Conservation (phyloP, 768 basidiomycete genomes). For the Saitozyma sp. region DNA sequence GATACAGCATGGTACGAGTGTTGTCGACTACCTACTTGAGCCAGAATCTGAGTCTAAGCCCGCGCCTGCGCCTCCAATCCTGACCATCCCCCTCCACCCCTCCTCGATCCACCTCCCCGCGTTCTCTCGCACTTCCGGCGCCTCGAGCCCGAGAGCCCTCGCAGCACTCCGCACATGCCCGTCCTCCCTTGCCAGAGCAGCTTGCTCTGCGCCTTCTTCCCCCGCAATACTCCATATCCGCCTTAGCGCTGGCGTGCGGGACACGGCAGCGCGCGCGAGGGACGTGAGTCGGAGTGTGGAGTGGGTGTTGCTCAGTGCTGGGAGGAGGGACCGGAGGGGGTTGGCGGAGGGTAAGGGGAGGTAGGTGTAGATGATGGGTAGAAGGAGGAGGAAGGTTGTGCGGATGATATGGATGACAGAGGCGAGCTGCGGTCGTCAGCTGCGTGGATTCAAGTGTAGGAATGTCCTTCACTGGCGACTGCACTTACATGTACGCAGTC, state of each 20-base stretch:
- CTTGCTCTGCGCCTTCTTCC: constrained; percentile 8
- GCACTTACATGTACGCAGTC: constrained; percentile 35
- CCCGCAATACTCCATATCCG: background rate
- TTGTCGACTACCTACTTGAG: too few species aligned
- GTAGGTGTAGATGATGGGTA: constrained; percentile 26
- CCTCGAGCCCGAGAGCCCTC: constrained; percentile 11
- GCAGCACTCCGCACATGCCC: constrained; percentile 12
- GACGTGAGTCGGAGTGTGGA: constrained; percentile 32
- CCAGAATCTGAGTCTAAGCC: too few species aligned
- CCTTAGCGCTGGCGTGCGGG: background rate
- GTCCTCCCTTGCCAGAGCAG: too few species aligned
- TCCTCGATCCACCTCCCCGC: constrained; percentile 25
- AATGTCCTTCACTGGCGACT: background rate
- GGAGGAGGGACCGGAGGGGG: constrained; percentile 12
- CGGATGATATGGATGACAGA: constrained; percentile 34
- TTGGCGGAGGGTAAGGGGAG: constrained; percentile 18
- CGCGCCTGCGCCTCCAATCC: constrained; percentile 4
- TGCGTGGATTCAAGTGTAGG: background rate
- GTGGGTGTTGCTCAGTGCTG: constrained; percentile 17
- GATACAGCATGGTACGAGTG: too few species aligned
- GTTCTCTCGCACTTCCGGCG: constrained; percentile 10
- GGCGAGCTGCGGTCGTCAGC: constrained; percentile 22
- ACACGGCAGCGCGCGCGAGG: constrained; percentile 14
- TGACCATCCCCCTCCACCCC: constrained; percentile 36
- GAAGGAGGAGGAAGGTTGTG: constrained; percentile 20